Evolutionary conservation across 208 protist genomes (phyloP).

Genomic region (Naegleria fowleri): DNA sequence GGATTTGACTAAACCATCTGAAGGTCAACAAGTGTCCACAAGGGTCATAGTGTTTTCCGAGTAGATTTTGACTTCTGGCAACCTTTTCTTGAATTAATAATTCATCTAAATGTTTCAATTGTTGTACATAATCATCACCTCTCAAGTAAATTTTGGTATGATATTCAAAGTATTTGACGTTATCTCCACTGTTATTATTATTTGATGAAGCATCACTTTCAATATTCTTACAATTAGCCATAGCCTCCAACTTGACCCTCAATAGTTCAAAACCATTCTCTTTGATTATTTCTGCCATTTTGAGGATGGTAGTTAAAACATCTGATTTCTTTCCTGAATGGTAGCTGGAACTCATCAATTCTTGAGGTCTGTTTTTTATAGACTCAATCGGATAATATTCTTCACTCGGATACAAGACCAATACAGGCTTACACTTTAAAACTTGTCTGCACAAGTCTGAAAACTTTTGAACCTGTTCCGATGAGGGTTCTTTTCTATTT

Average conservation of each 20-base stretch:
- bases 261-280: neutral
- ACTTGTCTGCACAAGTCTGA: neutral
- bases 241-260: neutral
- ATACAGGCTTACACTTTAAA: neutral
- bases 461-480: neutral
- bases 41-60: neutral
- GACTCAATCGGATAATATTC: neutral
- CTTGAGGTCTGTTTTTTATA: neutral
- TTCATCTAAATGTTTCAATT: neutral
- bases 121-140: neutral
- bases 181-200: neutral
- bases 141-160: neutral
- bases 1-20: neutral
- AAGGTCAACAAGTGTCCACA: neutral
- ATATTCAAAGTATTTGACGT: neutral
- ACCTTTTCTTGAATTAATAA: neutral
- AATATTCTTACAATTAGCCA: neutral
- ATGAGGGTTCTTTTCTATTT: neutral
- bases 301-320: neutral
- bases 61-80: neutral
- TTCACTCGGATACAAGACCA: neutral
- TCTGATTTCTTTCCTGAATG: neutral
- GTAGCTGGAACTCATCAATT: neutral
- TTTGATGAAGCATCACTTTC: neutral
- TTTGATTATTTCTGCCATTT: neutral